Base-by-base conservation (phyloP, 768 basidiomycete species). In the Auriscalpium orientale region DNA sequence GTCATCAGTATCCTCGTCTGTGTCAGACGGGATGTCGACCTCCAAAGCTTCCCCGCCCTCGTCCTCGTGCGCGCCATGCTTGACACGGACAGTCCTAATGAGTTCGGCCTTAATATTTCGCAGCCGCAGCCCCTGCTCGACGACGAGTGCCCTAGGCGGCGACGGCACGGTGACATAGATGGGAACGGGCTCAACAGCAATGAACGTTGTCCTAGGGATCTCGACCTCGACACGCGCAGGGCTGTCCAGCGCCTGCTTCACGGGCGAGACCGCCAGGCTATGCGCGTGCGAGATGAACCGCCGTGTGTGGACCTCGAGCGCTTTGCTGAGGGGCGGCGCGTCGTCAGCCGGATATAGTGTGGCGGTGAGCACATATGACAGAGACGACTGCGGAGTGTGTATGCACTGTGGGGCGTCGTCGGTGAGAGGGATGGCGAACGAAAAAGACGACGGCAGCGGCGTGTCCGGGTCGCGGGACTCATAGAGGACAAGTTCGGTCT, bases 391-490 rank as follows among this genome's bases (percentile, higher is more conserved):
- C 15, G 84, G 76, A 4, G 91, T 89, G 63, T 85, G 83, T 34
- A 93, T 75, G 43, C 88, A 89, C 67, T 93, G 89, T 0, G 92
- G 92, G 7, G 88, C 83, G 69, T 95, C 92, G 44, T 80, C 71
- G 56, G 77, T 80, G 52, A 95, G 76, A 11, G 88, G 89, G 58
- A 95, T 83, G 38, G 89, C 81, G 70, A 94, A 95, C n/a, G 86
- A 83, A 58, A 87, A 80, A 20, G 80, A 79, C 2, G 83, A 76
- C 5, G 87, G 85, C 56, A 84, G 72, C 21, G 72, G 57, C 18
- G 72, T 63, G 48, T 65, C 59, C 49, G 75, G 65, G 44, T 69
- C 61, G 10, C 65, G 68, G 46, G 74, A 71, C 8, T 79, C 75
- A 59, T 77, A 83, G 45, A 90, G 71, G 56, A 80, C 77, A 47